These are phyloP conservation scores for Lentinula sp. DNA, from an alignment of 768 basidiomycete species.

Conservation along the genomic window DNA sequence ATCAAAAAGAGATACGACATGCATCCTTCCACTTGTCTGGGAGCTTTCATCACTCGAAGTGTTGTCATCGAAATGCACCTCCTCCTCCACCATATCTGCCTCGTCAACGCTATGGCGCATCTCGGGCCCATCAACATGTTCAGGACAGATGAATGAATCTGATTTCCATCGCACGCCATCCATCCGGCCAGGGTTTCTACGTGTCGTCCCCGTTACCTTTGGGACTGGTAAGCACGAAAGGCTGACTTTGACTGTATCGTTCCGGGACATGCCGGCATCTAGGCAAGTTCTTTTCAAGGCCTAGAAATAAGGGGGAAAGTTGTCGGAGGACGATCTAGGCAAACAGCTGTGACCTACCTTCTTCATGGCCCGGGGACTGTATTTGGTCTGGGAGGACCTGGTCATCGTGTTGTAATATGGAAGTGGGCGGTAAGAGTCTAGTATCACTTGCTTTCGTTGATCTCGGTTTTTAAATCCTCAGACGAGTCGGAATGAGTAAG, in stretches of 20 bases:
- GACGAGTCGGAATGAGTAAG: not conserved
- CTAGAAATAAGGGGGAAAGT: not conserved
- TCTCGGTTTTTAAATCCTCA: not conserved
- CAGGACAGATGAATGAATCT: not conserved
- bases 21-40: not conserved
- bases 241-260: not conserved
- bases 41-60: not conserved
- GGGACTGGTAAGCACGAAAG: not conserved
- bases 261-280: not conserved
- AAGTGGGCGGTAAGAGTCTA: not conserved
- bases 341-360: not conserved
- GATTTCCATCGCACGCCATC: slow-evolving; percentile 1
- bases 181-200: not conserved
- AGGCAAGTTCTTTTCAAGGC: not conserved
- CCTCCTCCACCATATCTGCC: not conserved
- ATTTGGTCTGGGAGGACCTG: not conserved
- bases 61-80: not conserved
- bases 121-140: not conserved
- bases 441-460: not conserved
- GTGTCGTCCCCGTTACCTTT: not conserved
- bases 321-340: not conserved
- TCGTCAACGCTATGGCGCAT: not conserved
- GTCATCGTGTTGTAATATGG: not conserved
- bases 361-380: not conserved
- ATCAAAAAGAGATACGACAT: not conserved